Evolutionary conservation across 2,329 filamentous ascomycete genomes (phyloP), one percentile per base, ranked within the genome.

Genomic region (Talaromyces sp.): DNA sequence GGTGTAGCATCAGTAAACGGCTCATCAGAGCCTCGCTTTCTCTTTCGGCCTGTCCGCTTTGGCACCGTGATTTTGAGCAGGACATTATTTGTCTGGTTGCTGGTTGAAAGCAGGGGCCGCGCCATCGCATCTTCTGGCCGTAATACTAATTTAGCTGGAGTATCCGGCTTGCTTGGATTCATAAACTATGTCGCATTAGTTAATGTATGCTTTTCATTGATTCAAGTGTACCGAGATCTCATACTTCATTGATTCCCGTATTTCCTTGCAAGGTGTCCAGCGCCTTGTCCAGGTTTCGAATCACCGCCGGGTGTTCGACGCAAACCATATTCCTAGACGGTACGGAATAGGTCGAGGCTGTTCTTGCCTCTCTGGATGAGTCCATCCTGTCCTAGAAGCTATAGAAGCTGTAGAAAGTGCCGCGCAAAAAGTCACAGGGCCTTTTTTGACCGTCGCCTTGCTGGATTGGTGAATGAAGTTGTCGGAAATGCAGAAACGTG

Each of bases 11-110:
- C 79, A 36, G 79, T 73, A 66, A 85, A 93, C 0, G 87, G 85
- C 4, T 80, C 87, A 50, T 86, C 70, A 4, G 85, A 85, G n/a
- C 90, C 91, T 62, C 87, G 81, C 75, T 92, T 96, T 53, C 92
- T 84, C 73, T 89, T 96, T 55, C 91, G 84, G 3, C 92, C 92
- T 2, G 91, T 97, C 51, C 90, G 81, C 70, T 87, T 94, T 0
- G 94, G 93, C 1, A 97, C 85, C 0, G 88, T 91, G 50, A 99
- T 81, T 69, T 91, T 92, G 48, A 99, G 79, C 17, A 97, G 80
- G 17, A 97, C 77, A 66, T 97, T 96, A 67, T 91, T 90, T 9
- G 90, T 89, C 17, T 83, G 76, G 29, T 87, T 83, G 66, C 87
- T 89, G 37, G 87, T 86, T 7, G 93, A 96, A 61, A 88, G 79